These are phyloP conservation scores for Euphorbia corollata DNA, from an alignment of 441 rosid genomes.

Conservation along the genomic window DNA sequence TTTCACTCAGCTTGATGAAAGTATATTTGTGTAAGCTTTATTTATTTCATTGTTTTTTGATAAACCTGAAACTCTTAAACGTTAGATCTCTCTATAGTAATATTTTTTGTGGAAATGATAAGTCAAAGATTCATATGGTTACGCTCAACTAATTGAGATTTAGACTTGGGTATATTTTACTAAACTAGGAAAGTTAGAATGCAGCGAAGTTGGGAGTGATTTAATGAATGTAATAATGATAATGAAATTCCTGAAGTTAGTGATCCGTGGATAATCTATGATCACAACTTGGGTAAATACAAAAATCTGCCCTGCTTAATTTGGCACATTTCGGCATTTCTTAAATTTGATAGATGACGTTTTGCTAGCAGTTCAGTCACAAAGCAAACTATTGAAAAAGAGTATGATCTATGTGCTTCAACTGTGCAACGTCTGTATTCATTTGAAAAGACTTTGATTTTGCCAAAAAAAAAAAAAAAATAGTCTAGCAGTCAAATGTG, in stretches of 20 bases:
- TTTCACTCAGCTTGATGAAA: background rate
- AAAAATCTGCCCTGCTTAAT: background rate
- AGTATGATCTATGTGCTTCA: background rate
- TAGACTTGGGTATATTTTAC: background rate
- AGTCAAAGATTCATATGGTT: background rate
- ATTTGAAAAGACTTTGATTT: background rate
- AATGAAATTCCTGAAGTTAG: background rate
- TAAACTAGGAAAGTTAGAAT: background rate
- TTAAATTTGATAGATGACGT: background rate
- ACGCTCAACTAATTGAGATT: background rate
- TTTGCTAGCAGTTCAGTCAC: background rate
- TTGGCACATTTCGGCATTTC: background rate
- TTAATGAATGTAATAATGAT: background rate
- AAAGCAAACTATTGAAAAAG: background rate
- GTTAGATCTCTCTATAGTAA: background rate
- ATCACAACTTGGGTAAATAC: background rate
- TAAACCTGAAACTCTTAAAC: background rate
- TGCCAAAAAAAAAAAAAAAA: background rate
- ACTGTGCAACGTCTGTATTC: background rate
- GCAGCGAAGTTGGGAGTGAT: background rate
- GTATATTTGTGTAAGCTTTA: background rate
- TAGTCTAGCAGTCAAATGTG: background rate
- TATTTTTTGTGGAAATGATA: background rate
- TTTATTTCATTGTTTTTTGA: background rate
- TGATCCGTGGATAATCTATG: background rate